phyloP scores from a whole-genome alignment of 2,329 filamentous ascomycete genomes.

The Sarocladium strictum region DNA sequence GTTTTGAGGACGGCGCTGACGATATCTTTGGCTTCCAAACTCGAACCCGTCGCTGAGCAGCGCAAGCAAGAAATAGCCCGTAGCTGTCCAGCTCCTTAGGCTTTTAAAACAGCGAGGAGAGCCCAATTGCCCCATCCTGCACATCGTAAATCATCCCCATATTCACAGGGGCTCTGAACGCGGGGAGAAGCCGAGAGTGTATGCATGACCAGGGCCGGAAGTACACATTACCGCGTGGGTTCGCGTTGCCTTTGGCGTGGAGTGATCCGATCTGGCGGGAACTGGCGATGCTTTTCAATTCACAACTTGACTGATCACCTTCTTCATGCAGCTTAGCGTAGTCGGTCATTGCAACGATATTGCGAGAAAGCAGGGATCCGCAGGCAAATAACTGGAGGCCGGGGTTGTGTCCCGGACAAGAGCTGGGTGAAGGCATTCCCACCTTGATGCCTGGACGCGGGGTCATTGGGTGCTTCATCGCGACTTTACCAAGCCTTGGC shows the following conservation, averaged over 20 bases:
- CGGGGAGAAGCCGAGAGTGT: conserved; percentile 7
- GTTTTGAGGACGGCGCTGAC: not conserved
- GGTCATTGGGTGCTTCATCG: not conserved
- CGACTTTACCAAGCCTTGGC: not conserved
- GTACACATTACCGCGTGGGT: not conserved
- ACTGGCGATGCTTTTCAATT: not conserved
- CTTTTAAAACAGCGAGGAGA: not conserved
- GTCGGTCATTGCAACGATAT: conserved; percentile 2
- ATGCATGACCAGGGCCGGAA: not conserved
- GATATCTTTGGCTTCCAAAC: not conserved
- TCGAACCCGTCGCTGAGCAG: not conserved
- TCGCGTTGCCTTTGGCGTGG: not conserved
- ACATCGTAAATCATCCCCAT: conserved; percentile 1
- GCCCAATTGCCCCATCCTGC: not conserved
- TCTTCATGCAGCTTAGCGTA: conserved; percentile 8
- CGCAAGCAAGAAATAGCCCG: not conserved
- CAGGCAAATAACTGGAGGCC: not conserved
- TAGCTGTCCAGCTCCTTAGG: not conserved
- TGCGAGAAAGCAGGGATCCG: not conserved
- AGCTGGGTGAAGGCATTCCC: not conserved
- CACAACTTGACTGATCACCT: not conserved
- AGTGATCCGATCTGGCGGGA: conserved; percentile 6
- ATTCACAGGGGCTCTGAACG: not conserved
- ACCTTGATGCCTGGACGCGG: not conserved
- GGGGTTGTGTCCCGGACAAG: not conserved